Evolutionary conservation across 2,329 filamentous ascomycete species (phyloP).

Genomic region (Nothophaeocryptopus gaeumannii): DNA sequence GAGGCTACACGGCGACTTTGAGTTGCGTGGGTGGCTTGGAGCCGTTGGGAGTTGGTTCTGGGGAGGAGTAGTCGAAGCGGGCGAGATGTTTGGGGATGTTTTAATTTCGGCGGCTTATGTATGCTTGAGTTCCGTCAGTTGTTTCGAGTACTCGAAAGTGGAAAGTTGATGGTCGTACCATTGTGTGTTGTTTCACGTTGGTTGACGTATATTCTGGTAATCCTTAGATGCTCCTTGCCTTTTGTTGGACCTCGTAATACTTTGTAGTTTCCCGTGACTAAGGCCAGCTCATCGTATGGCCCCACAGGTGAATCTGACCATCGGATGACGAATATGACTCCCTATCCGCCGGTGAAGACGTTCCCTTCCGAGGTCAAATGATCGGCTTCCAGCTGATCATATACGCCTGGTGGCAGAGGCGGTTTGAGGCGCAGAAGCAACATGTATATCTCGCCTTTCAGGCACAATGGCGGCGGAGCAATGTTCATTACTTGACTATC

Average conservation of each 20-base stretch:
- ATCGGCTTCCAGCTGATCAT: slow-evolving; percentile 9
- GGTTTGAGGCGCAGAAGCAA: slow-evolving; percentile 4
- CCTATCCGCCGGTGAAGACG: slow-evolving; percentile 9
- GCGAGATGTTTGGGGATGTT: slow-evolving; percentile 10
- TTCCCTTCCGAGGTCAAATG: not conserved
- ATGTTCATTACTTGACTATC: not conserved
- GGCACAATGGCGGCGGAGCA: slow-evolving; percentile 10
- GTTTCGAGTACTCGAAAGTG: too few species aligned
- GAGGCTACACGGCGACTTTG: slow-evolving; percentile 1
- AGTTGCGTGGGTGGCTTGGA: not conserved
- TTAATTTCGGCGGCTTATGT: not conserved
- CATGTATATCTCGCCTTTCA: slow-evolving; percentile 16
- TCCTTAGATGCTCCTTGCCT: slow-evolving; percentile 3
- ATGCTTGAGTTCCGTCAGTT: too few species aligned
- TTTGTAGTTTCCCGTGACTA: slow-evolving; percentile 3
- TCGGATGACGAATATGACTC: not conserved
- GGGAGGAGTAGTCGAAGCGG: slow-evolving; percentile 5
- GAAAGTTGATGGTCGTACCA: too few species aligned
- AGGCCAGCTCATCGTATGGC: slow-evolving; percentile 4
- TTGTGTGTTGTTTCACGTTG: not conserved
- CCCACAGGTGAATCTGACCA: slow-evolving; percentile 4
- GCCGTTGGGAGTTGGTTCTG: not conserved
- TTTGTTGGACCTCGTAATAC: slow-evolving; percentile 1
- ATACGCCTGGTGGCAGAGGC: slow-evolving; percentile 11
- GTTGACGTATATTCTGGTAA: slow-evolving; percentile 7